Evolutionary conservation across 257 asterid species (phyloP).

Genomic region (Nicotiana benthamiana): DNA sequence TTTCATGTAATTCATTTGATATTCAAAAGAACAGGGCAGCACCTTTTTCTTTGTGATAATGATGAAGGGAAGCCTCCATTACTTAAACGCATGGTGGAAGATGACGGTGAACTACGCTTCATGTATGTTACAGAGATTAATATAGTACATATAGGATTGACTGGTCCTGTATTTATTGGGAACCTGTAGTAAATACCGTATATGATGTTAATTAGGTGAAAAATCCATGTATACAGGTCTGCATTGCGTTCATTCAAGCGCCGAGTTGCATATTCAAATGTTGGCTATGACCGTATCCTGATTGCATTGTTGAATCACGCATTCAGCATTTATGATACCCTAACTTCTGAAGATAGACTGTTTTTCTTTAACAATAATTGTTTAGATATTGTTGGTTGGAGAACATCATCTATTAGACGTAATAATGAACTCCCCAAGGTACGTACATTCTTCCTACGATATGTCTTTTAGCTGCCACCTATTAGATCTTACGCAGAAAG

Average conservation of each 20-base stretch:
- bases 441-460: conserved; percentile 27
- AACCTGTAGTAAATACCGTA: not conserved
- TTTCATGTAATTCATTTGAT: conserved; percentile 73
- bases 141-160: not conserved
- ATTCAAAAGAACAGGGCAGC: conserved; percentile 90
- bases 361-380: conserved; percentile 31
- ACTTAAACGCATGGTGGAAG: conserved; percentile 78
- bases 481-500: not conserved
- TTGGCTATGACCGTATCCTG: conserved; percentile 94
- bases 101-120: conserved; percentile 45
- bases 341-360: not conserved
- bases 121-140: conserved; percentile 39
- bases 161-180: not conserved
- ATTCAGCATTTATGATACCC: not conserved
- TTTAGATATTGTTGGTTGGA: conserved; percentile 95
- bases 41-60: conserved; percentile 78
- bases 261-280: conserved; percentile 89
- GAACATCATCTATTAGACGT: conserved; percentile 95
- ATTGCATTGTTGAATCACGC: not conserved
- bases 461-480: not conserved
- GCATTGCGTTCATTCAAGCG: conserved; percentile 73
- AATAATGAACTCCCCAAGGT: conserved; percentile 90
- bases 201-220: not conserved
- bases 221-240: conserved; percentile 53
- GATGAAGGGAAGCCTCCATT: conserved; percentile 86